Conservation (phyloP, 805 yeast species). For the Martiniozyma abietophila region DNA sequence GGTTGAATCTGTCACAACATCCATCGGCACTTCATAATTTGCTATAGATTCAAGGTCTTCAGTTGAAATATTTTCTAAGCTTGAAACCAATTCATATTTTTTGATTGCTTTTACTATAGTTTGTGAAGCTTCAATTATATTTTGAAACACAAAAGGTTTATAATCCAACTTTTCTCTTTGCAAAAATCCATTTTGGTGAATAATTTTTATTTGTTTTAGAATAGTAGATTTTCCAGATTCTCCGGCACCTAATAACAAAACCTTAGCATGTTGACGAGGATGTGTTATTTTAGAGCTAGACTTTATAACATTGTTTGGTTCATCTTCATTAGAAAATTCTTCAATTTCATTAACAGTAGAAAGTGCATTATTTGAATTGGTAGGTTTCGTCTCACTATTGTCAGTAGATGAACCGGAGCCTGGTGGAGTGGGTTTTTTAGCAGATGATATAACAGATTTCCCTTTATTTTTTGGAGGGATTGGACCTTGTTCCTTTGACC, state of each 20-base stretch:
- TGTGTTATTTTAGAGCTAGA: background rate
- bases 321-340: constrained; percentile 3
- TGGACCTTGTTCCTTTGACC: constrained; percentile 12
- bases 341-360: constrained; percentile 9
- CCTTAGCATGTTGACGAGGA: constrained; percentile 48
- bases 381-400: no score
- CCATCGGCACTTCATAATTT: constrained; percentile 41
- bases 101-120: constrained; percentile 58
- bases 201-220: constrained; percentile 71
- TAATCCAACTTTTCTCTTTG: constrained; percentile 65
- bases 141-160: constrained; percentile 70
- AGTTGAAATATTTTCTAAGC: constrained; percentile 25
- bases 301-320: background rate
- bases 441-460: background rate
- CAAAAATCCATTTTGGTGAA: constrained; percentile 63
- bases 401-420: constrained; percentile 2
- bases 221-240: constrained; percentile 78
- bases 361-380: no score
- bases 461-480: background rate
- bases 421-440: background rate
- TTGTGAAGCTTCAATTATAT: constrained; percentile 68
- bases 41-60: constrained; percentile 36
- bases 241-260: constrained; percentile 79
- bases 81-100: constrained; percentile 34
- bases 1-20: constrained; percentile 35